Evolutionary conservation across 2,329 filamentous ascomycete genomes (phyloP).

Genomic region (Trichophyton benhamiae): DNA sequence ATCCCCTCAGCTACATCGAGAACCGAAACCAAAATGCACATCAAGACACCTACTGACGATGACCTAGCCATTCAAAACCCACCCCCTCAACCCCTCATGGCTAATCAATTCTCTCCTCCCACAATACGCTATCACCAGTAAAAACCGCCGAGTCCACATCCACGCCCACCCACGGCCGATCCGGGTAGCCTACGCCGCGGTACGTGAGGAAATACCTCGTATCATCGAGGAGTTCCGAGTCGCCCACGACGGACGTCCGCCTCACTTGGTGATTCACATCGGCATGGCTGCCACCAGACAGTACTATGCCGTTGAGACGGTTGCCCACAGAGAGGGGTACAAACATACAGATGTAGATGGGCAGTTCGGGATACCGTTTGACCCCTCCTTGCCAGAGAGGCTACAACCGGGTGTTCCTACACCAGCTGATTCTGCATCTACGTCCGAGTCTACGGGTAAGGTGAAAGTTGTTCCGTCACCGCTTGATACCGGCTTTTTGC

Average conservation of each 20-base stretch:
- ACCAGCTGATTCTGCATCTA: neutral
- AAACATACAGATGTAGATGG: conserved; percentile 57
- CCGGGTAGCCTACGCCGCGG: conserved; percentile 56
- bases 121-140: conserved; percentile 41
- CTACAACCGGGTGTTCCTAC: conserved; percentile 39
- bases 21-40: too few species aligned
- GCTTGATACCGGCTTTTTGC: conserved; percentile 25
- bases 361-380: conserved; percentile 27
- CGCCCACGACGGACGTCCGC: conserved; percentile 29
- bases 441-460: neutral
- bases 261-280: conserved; percentile 63
- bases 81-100: conserved; percentile 67
- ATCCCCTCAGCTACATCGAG: too few species aligned
- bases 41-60: too few species aligned
- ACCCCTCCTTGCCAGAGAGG: conserved; percentile 37
- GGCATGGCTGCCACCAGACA: conserved; percentile 58
- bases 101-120: conserved; percentile 63
- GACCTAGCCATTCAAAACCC: conserved; percentile 56
- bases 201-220: conserved; percentile 50
- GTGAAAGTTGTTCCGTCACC: conserved; percentile 17
- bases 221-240: conserved; percentile 43
- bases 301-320: conserved; percentile 59
- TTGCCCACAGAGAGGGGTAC: conserved; percentile 62
- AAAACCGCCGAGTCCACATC: conserved; percentile 26
- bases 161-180: conserved; percentile 52